Percentiles rank a stretch among this genome's conserved stretches.
phyloP scores from a whole-genome alignment of 2,329 filamentous ascomycete species.

The Venturiaceae sp. region DNA sequence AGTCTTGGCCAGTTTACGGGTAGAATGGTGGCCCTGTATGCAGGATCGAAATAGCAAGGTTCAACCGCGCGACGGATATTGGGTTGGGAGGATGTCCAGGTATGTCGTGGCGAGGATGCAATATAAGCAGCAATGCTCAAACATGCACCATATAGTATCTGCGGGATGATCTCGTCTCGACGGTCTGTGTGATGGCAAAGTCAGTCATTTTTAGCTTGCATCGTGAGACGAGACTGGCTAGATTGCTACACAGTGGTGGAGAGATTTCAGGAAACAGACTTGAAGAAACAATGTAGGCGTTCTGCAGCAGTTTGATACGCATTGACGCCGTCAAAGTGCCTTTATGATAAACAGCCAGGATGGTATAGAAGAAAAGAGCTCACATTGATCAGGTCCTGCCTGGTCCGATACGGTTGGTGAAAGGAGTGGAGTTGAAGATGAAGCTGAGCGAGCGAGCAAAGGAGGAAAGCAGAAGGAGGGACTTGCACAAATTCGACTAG shows the following conservation, averaged over 20 bases:
- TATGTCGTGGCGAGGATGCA: not conserved
- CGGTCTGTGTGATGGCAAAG: not conserved
- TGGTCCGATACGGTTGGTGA: not conserved
- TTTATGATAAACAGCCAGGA: not conserved
- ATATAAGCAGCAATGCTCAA: not conserved
- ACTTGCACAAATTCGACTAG: not conserved
- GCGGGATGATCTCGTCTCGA: not conserved
- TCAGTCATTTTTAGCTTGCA: not conserved
- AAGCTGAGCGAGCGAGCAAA: not conserved
- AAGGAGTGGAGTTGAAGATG: not conserved
- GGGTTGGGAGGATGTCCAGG: not conserved
- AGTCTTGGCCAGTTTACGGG: not conserved
- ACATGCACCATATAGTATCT: not conserved
- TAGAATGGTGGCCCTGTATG: not conserved
- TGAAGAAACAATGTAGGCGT: not conserved
- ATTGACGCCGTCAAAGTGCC: not conserved
- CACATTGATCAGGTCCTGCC: slow-evolving; percentile 1
- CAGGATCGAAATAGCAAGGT: not conserved
- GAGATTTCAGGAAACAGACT: not conserved
- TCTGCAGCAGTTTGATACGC: not conserved
- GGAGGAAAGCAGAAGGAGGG: not conserved
- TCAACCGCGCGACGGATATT: not conserved
- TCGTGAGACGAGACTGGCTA: not conserved
- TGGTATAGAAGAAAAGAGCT: not conserved
- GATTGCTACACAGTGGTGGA: not conserved